These are phyloP conservation scores for Diaporthe ilicicola DNA, from an alignment of 2,329 filamentous ascomycete species.

Conservation along the genomic window DNA sequence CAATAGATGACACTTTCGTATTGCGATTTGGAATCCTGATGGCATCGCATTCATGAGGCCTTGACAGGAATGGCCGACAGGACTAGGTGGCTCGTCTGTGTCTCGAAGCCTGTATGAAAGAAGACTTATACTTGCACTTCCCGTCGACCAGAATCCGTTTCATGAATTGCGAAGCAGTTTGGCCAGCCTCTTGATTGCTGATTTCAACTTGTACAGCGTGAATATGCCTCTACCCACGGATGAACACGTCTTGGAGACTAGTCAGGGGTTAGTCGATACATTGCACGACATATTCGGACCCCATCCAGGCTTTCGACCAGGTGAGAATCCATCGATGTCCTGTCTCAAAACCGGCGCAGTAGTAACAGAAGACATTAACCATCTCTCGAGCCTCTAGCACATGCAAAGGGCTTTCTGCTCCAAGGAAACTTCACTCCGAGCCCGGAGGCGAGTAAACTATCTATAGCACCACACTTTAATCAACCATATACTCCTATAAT, in stretches of 20 bases:
- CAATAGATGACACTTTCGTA: not conserved
- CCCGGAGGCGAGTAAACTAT: conserved; percentile 51
- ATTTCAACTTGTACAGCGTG: not conserved
- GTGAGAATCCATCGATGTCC: conserved; percentile 35
- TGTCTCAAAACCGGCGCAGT: too few species aligned
- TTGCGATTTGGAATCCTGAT: conserved; percentile 7
- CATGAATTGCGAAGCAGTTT: not conserved
- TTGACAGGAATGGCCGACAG: not conserved
- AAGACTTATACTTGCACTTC: not conserved
- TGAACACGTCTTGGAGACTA: conserved; percentile 48
- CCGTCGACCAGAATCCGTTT: not conserved
- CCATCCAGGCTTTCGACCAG: conserved; percentile 51
- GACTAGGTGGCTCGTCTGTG: not conserved
- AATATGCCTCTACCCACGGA: conserved; percentile 55
- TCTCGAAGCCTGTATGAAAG: not conserved
- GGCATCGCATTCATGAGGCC: not conserved
- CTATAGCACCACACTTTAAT: conserved; percentile 57
- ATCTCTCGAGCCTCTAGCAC: conserved; percentile 43
- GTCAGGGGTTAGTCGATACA: conserved; percentile 45
- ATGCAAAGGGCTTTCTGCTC: conserved; percentile 62
- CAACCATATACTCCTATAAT: conserved; percentile 53
- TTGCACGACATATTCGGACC: conserved; percentile 49
- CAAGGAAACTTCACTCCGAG: conserved; percentile 62
- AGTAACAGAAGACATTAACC: not conserved
- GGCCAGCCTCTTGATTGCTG: not conserved